phyloP scores from a whole-genome alignment of 306 rosid genomes.

The Quercus cerris region DNA sequence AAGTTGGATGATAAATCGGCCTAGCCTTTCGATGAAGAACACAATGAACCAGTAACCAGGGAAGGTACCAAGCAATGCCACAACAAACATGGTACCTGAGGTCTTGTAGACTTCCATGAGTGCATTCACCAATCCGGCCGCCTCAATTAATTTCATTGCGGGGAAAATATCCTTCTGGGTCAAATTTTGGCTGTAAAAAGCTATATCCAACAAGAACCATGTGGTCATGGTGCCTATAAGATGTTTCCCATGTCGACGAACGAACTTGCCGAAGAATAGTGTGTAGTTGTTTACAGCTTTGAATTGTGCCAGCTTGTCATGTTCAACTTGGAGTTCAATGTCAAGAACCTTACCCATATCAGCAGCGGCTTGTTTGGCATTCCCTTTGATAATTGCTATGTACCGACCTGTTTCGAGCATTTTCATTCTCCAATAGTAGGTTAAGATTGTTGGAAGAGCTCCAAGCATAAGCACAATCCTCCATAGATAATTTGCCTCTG shows the following conservation, averaged over 20 bases:
- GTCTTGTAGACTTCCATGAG: conserved; percentile 50
- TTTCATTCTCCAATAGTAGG: too few relatives aligned
- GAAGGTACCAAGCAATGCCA: conserved; percentile 64
- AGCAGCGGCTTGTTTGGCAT: conserved; percentile 63
- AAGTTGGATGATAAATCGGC: conserved; percentile 64
- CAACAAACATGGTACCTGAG: conserved; percentile 66
- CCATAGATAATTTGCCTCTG: too few relatives aligned
- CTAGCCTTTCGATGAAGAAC: conserved; percentile 55
- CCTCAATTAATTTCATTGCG: conserved; percentile 26
- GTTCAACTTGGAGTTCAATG: too few relatives aligned
- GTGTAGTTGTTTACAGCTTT: conserved; percentile 44
- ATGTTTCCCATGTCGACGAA: conserved; percentile 45
- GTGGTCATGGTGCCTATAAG: conserved; percentile 62
- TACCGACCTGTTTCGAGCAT: conserved; percentile 46
- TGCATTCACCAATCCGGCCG: not conserved
- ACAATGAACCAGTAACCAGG: conserved; percentile 86
- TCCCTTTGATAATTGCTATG: conserved; percentile 70
- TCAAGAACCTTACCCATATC: too few relatives aligned
- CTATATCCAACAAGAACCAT: conserved; percentile 76
- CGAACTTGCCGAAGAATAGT: conserved; percentile 42
- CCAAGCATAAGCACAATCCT: too few relatives aligned
- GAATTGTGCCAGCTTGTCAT: conserved; percentile 51
- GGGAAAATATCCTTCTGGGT: conserved; percentile 84
- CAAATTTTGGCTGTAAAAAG: conserved; percentile 68
- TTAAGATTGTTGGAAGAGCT: too few relatives aligned